A percentile compares a stretch with the other conserved stretches of the same genome.
Evolutionary conservation across 768 basidiomycete species (phyloP).

Genomic region (Rhizopogon rudus): DNA sequence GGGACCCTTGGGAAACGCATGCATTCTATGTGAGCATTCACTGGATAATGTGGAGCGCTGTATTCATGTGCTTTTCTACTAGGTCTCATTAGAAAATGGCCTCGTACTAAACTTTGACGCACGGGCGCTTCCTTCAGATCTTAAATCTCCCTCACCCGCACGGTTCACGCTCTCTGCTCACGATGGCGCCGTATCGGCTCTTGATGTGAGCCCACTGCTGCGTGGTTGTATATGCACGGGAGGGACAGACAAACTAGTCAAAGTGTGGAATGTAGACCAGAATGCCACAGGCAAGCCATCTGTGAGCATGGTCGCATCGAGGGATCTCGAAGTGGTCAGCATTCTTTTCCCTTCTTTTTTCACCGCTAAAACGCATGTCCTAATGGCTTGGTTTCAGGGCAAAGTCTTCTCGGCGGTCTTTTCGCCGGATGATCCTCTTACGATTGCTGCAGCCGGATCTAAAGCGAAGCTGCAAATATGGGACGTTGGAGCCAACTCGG

Average conservation of each 20-base stretch:
- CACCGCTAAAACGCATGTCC: not conserved
- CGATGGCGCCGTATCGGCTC: conserved; percentile 81
- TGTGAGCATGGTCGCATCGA: conserved; percentile 79
- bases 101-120: conserved; percentile 90
- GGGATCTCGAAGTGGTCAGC: conserved; percentile 88
- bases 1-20: conserved; percentile 93
- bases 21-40: conserved; percentile 71
- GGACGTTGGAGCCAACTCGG: conserved; percentile 85
- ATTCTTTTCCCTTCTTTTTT: not conserved
- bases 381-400: conserved; percentile 49
- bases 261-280: conserved; percentile 91
- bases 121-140: conserved; percentile 69
- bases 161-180: conserved; percentile 92
- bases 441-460: conserved; percentile 90
- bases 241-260: conserved; percentile 92
- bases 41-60: not conserved
- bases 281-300: conserved; percentile 56
- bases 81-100: conserved; percentile 96
- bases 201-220: conserved; percentile 89
- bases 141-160: conserved; percentile 59
- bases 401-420: conserved; percentile 91
- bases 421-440: conserved; percentile 94
- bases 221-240: conserved; percentile 91
- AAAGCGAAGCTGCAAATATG: conserved; percentile 93
- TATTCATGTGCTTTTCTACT: conserved; percentile 1